These are phyloP conservation scores for Diphasiastrum complanatum DNA, from an alignment of 83 land plant genomes.

Conservation along the genomic window DNA sequence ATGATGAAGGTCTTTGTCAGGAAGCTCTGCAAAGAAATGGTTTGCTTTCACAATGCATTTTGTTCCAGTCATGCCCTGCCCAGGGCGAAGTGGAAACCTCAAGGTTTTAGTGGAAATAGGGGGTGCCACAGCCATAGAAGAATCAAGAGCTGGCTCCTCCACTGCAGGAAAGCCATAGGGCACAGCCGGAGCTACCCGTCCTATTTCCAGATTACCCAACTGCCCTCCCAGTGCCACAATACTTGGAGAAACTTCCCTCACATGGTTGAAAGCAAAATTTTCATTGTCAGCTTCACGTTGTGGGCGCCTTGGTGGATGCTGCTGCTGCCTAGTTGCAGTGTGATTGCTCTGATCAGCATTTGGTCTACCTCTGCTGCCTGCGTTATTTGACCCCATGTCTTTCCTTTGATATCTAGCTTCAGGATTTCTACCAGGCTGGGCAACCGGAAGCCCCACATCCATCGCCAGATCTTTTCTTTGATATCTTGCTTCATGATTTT, in stretches of 20 bases:
- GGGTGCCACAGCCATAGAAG: background rate
- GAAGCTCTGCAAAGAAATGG: slow-evolving; percentile 15
- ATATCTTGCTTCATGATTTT: too few relatives aligned
- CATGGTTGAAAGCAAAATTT: background rate
- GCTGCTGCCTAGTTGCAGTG: too few relatives aligned
- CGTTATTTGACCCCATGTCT: too few relatives aligned
- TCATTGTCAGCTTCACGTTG: background rate
- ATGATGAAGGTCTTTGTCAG: slow-evolving; percentile 13
- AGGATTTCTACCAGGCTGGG: too few relatives aligned
- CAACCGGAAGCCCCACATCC: too few relatives aligned
- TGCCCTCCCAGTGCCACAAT: background rate
- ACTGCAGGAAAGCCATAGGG: background rate
- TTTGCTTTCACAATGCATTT: slow-evolving; percentile 14
- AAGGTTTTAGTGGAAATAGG: slow-evolving; percentile 7
- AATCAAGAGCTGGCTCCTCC: background rate
- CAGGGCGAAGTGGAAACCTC: slow-evolving; percentile 11
- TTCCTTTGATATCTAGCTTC: too few relatives aligned
- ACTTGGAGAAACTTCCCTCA: background rate
- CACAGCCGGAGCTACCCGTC: too few relatives aligned
- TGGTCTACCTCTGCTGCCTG: too few relatives aligned
- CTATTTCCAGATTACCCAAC: background rate
- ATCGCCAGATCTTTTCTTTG: too few relatives aligned
- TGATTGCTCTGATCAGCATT: too few relatives aligned
- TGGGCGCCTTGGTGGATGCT: background rate
- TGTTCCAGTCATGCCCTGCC: background rate